These are phyloP conservation scores for Naganishia liquefaciens DNA, from an alignment of 1,284 basidiomycete genomes.

Conservation along the genomic window DNA sequence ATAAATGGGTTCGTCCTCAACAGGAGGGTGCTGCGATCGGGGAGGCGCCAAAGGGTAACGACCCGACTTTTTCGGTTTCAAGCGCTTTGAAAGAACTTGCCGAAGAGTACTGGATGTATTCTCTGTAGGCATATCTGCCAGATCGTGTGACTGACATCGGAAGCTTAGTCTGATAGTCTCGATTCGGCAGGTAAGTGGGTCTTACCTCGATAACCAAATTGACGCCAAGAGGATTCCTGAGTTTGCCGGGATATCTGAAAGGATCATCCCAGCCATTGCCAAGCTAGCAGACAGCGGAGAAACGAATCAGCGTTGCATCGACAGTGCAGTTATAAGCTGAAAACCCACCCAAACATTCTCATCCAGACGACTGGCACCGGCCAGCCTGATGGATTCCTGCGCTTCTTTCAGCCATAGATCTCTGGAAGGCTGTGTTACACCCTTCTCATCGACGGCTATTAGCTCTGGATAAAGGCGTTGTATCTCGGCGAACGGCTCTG, in stretches of 20 bases:
- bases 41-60: conserved; percentile 14
- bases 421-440: conserved; percentile 58
- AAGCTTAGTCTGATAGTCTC: not conserved
- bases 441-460: conserved; percentile 46
- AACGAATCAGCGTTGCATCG: no score
- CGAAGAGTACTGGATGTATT: conserved; percentile 26
- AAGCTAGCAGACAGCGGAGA: conserved; percentile 31
- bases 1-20: conserved; percentile 44
- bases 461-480: conserved; percentile 57
- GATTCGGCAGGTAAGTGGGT: not conserved
- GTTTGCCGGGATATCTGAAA: conserved; percentile 45
- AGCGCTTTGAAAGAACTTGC: conserved; percentile 20
- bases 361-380: conserved; percentile 76
- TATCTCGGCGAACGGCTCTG: conserved; percentile 60
- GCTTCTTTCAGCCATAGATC: conserved; percentile 74
- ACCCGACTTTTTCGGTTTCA: conserved; percentile 10
- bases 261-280: conserved; percentile 55
- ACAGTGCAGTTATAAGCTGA: no score
- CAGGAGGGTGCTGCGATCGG: conserved; percentile 2
- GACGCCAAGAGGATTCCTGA: conserved; percentile 42
- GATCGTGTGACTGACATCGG: conserved; percentile 47
- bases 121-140: conserved; percentile 49
- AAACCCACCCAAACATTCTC: conserved; percentile 59
- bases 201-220: conserved; percentile 48
- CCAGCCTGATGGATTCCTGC: conserved; percentile 86